These are phyloP conservation scores for Polyporus tsugae DNA, from an alignment of 1,284 basidiomycete genomes.

Conservation along the genomic window DNA sequence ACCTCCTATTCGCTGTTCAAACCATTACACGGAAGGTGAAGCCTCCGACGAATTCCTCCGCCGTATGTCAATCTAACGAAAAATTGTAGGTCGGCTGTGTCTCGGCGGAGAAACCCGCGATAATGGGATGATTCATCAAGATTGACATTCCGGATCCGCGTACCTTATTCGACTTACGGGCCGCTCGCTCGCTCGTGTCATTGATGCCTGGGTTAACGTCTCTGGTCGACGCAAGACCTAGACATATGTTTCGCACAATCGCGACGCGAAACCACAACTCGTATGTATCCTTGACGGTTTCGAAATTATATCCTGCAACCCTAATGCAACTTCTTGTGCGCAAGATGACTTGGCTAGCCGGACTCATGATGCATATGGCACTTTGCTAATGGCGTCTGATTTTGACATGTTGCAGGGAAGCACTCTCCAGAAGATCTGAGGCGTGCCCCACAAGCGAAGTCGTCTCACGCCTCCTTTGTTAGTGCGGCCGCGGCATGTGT, in stretches of 20 bases:
- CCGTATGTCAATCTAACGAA: not conserved
- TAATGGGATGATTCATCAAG: not conserved
- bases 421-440: not conserved
- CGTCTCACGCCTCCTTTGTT: not conserved
- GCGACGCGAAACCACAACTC: not conserved
- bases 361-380: not conserved
- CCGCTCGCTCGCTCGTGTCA: not conserved
- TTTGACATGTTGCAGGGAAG: conserved; percentile 2
- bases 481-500: not conserved
- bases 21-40: not conserved
- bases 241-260: not conserved
- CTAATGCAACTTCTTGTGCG: not conserved
- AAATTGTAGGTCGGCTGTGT: not conserved
- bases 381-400: not conserved
- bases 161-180: not conserved
- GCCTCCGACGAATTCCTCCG: not conserved
- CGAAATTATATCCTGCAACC: not conserved
- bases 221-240: not conserved
- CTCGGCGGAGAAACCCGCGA: not conserved
- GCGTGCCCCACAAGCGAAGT: not conserved
- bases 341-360: not conserved
- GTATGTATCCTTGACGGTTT: not conserved
- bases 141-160: not conserved
- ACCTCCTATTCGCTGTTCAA: not conserved
- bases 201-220: not conserved